A percentile compares a stretch with the other conserved stretches of the same genome.
phyloP scores from a whole-genome alignment of 31 red algal species.

The Pterothamnion heteromorphum region DNA sequence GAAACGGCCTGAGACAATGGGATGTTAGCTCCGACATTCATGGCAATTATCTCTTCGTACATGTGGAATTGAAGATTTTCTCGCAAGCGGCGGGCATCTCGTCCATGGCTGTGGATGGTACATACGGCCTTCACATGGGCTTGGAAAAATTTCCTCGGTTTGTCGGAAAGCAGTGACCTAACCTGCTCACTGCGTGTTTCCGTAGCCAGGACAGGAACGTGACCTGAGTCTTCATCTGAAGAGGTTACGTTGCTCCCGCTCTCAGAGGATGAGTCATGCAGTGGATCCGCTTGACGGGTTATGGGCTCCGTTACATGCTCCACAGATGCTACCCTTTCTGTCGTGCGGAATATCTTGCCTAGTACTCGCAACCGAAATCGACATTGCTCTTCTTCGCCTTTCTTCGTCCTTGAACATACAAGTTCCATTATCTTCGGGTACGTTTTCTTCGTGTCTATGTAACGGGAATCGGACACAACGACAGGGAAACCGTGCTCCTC shows the following conservation, averaged over 20 bases:
- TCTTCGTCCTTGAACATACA: neutral
- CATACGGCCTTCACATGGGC: neutral
- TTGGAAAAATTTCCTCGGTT: neutral
- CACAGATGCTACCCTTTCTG: neutral
- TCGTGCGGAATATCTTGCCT: neutral
- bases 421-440: neutral
- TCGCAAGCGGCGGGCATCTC: neutral
- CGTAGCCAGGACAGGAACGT: neutral
- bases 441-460: neutral
- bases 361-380: neutral
- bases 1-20: neutral
- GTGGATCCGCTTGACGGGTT: neutral
- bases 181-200: neutral
- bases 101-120: neutral
- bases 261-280: neutral
- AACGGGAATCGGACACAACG: neutral
- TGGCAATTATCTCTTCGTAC: neutral
- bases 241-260: neutral
- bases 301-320: neutral
- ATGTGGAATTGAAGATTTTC: neutral
- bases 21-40: neutral
- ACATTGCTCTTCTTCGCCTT: neutral
- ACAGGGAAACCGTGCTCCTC: neutral
- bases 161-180: neutral
- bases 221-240: neutral